Base-by-base conservation (phyloP, 208 protist genomes). In the Leishmania amazonensis region DNA sequence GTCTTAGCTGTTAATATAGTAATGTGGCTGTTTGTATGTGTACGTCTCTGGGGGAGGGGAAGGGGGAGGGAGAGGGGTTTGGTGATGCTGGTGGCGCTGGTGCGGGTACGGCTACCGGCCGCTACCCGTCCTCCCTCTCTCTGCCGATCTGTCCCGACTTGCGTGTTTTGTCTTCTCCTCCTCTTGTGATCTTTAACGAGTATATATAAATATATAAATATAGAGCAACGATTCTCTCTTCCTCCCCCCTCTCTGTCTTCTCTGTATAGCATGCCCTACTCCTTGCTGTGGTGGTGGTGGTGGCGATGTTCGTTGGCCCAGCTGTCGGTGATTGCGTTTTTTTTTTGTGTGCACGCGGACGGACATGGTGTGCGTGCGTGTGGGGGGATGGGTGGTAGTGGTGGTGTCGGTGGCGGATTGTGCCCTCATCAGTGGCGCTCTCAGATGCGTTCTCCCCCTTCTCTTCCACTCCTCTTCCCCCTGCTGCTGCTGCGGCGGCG, bases 181-280 rank as follows among this genome's bases (percentile, higher is more conserved):
- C 8, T 64, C 0, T n/a, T 64, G 11, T 24, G 8, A 5, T 7
- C 58, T 64, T 35, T 64, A 8, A 64, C 28, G 62, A 24, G 2
- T 65, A 35, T 35, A 35, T 65, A 62, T 62, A 35, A 35, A 65
- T 65, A 65, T 65, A 65, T 64, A 64, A 31, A 64, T 64, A 64
- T 64, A 67, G 3, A 68, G 62, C 62, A 17, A 15, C 24, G 35
- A 1, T 35, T 35, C 31, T 35, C 58, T 31, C 57, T 9, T n/a
- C 57, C 57, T n/a, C 57, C 57, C 0, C 62, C 13, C 11, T 67
- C 35, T 21, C 51, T 54, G 15, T 54, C 51, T 54, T 54, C 15
- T 47, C 15, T 54, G 51, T 13, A 3, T 54, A 17, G 17, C 51
- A 54, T 54, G 13, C 17, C 51, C 51, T 13, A 54, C 51, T 54